A percentile compares a stretch with the other conserved stretches of the same genome.
Evolutionary conservation across 441 rosid species (phyloP).

Genomic region (Populus hybrid): DNA sequence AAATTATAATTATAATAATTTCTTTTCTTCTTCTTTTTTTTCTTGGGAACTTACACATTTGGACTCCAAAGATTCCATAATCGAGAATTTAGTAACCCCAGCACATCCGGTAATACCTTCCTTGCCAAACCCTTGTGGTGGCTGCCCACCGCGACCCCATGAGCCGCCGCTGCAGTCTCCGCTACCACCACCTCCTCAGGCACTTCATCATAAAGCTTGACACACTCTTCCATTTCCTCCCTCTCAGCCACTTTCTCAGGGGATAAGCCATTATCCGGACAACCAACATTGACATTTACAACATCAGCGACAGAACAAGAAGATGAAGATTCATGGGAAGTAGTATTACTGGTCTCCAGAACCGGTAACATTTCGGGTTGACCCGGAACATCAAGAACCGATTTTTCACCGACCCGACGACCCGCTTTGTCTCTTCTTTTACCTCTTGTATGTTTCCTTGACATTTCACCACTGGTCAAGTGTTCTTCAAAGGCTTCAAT

Average conservation of each 20-base stretch:
- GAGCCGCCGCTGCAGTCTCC: conserved; percentile 13
- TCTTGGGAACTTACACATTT: conserved; percentile 42
- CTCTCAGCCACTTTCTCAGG: conserved; percentile 24
- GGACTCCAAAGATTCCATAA: conserved; percentile 93
- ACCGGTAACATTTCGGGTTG: background rate
- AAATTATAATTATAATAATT: background rate
- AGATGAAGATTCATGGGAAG: background rate
- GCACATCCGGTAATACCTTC: conserved; percentile 90
- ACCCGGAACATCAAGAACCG: background rate
- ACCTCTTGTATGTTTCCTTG: conserved; percentile 24
- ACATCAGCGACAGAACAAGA: background rate
- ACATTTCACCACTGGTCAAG: conserved; percentile 34
- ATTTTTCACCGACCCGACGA: conserved; percentile 22
- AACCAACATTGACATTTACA: background rate
- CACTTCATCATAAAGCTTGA: background rate
- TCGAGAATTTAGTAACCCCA: conserved; percentile 74
- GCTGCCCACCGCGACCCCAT: conserved; percentile 18
- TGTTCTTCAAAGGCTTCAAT: conserved; percentile 87
- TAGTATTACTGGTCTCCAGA: background rate
- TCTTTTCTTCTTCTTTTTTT: background rate
- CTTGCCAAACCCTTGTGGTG: conserved; percentile 77
- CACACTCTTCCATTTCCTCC: conserved; percentile 3
- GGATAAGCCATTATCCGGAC: conserved; percentile 22
- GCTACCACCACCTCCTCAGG: conserved; percentile 1
- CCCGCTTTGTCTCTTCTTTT: conserved; percentile 44